Base-by-base conservation (phyloP, 768 basidiomycete genomes). In the Lactarius pseudohatsudake region DNA sequence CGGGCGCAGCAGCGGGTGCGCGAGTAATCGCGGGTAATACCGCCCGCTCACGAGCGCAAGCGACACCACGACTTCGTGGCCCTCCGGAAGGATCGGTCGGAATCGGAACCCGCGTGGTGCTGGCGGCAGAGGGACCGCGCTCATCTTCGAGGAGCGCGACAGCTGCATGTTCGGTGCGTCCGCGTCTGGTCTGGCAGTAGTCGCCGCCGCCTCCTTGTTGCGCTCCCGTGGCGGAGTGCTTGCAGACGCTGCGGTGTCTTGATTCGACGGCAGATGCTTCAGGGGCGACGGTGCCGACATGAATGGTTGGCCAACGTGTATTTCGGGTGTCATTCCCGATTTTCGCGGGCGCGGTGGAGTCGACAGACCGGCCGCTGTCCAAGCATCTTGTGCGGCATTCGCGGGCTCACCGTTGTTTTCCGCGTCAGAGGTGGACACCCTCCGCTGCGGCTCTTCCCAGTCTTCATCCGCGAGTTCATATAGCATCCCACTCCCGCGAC, bases 381-480 rank as follows among this genome's bases (percentile, higher is more conserved):
- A 54, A 2, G 67, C 69, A 30, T 68, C 67, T 50, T 69, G 67
- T 26, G 60, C 38, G 4, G 38, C 28, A 6, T n/a, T 61, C 63
- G 57, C 34, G 26, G 72, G 77, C 64, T 76, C 80, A 3, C 74
- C 76, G 60, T 79, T 76, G 60, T 79, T 76, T 16, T 72, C 75
- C 50, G 75, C 74, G 4, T 41, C 61, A 26, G 70, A 57, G 16
- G 26, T 62, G 26, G 61, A 41, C 38, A 63, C 53, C 16, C 71
- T 62, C 28, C 26, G 56, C 10, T n/a, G 54, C 8, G 66, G 30
- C 34, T 69, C 85, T 56, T 83, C 85, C 87, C 86, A 93, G 64
- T 89, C 89, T 59, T 81, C 79, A 66, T 92, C 92, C 2, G 85
- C 91, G 38, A 94, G 79, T 75, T 94, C 92, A 69, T 88, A 93